Conservation (phyloP, 2,329 filamentous ascomycete genomes). For the Pseudogymnoascus sp. region DNA sequence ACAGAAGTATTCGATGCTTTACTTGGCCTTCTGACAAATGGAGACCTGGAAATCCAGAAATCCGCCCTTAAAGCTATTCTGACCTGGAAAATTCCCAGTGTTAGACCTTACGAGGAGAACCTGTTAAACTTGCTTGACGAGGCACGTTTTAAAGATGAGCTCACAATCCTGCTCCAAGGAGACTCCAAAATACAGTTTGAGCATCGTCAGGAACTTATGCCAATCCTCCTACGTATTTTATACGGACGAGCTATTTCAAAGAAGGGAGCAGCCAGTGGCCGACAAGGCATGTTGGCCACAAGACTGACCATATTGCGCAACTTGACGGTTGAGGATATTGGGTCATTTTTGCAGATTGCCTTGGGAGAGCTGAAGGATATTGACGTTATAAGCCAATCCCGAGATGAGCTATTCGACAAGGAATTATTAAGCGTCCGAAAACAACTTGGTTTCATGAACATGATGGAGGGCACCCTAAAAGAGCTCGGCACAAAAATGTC, state of each 20-base stretch:
- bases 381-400: conserved; percentile 37
- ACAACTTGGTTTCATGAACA: conserved; percentile 85
- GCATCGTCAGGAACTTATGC: conserved; percentile 69
- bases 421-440: conserved; percentile 62
- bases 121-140: conserved; percentile 84
- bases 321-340: conserved; percentile 65
- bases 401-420: conserved; percentile 36
- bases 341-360: conserved; percentile 74
- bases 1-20: conserved; percentile 69
- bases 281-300: conserved; percentile 72
- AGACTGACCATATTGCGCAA: conserved; percentile 74
- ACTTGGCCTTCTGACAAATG: conserved; percentile 70
- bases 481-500: conserved; percentile 69
- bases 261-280: conserved; percentile 66
- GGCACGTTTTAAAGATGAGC: conserved; percentile 82
- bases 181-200: conserved; percentile 64
- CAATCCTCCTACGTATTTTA: conserved; percentile 74
- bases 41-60: conserved; percentile 83
- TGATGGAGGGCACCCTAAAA: conserved; percentile 79
- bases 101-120: conserved; percentile 76
- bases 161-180: conserved; percentile 78
- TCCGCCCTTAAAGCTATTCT: conserved; percentile 75
- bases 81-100: conserved; percentile 74
- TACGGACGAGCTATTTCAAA: conserved; percentile 86
- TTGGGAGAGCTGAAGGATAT: conserved; percentile 61